A percentile compares a stretch with the other conserved stretches of the same genome.
phyloP scores from a whole-genome alignment of 306 rosid genomes.

The Trifolium subterraneum region DNA sequence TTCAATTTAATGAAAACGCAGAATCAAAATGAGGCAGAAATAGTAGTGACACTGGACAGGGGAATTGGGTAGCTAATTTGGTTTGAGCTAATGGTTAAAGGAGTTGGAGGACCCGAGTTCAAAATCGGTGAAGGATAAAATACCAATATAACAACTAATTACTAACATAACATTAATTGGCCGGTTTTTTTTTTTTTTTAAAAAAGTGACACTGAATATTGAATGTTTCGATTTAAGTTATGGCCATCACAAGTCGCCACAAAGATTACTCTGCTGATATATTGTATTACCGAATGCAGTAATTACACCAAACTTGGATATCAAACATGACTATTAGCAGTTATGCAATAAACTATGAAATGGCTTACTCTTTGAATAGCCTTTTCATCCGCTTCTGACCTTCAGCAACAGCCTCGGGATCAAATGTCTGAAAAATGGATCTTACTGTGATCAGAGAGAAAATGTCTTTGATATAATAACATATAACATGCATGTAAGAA shows the following conservation, averaged over 20 bases:
- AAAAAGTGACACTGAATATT: background rate
- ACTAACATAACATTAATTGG: too few relatives aligned
- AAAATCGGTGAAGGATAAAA: background rate
- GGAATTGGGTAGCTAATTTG: background rate
- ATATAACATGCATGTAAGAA: constrained; percentile 17
- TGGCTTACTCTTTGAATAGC: constrained; percentile 47
- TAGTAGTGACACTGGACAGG: background rate
- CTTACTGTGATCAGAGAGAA: constrained; percentile 22
- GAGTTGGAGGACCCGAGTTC: background rate
- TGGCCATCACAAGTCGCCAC: constrained; percentile 22
- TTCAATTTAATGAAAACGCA: constrained; percentile 23
- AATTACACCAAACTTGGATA: constrained; percentile 5
- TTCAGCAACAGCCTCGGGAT: constrained; percentile 37
- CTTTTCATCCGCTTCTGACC: constrained; percentile 41
- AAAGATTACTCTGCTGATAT: constrained; percentile 22
- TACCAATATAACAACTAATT: background rate
- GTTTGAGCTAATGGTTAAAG: background rate
- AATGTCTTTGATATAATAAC: constrained; percentile 18
- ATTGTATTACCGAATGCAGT: constrained; percentile 25
- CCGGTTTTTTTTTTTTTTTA: background rate
- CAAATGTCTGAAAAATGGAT: constrained; percentile 42
- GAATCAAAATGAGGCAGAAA: constrained; percentile 31
- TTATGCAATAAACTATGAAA: constrained; percentile 9
- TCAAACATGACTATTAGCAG: constrained; percentile 22
- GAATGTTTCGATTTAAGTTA: background rate